phyloP scores from a whole-genome alignment of 2,329 filamentous ascomycete species.

The Alternaria alternata region DNA sequence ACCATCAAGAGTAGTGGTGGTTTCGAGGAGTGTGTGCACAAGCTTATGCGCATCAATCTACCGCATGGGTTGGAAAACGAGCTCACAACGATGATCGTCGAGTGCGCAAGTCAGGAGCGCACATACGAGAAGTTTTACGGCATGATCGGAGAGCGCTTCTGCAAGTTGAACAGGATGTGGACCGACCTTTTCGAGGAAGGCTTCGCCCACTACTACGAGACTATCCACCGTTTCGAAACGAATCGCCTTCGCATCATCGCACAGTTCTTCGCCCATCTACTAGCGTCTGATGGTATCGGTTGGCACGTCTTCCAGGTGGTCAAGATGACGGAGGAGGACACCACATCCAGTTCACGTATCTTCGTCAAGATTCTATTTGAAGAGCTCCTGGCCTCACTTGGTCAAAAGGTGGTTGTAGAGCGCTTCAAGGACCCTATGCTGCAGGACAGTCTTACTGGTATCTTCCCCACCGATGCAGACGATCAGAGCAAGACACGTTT shows the following conservation, averaged over 20 bases:
- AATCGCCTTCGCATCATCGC: constrained; percentile 95
- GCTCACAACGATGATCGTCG: constrained; percentile 94
- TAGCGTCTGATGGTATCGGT: constrained; percentile 85
- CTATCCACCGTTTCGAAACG: constrained; percentile 96
- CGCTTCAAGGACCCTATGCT: constrained; percentile 79
- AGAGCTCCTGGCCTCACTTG: constrained; percentile 85
- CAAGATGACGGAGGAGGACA: constrained; percentile 95
- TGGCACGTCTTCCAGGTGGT: constrained; percentile 90
- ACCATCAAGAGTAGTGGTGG: constrained; percentile 97
- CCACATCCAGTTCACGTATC: constrained; percentile 93
- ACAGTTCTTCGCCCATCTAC: constrained; percentile 90
- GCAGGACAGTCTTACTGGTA: constrained; percentile 77
- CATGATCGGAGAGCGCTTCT: constrained; percentile 90
- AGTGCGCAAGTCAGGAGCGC: constrained; percentile 95
- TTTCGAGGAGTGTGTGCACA: constrained; percentile 96
- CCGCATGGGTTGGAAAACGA: constrained; percentile 88
- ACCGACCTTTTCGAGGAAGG: constrained; percentile 88
- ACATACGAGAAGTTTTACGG: constrained; percentile 99
- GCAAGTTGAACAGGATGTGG: constrained; percentile 95
- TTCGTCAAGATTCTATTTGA: constrained; percentile 99
- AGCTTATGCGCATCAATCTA: constrained; percentile 86
- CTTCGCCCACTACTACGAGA: constrained; percentile 94
- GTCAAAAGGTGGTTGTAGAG: constrained; percentile 79
- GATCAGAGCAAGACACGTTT: constrained; percentile 91
- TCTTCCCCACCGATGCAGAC: constrained; percentile 84